Evolutionary conservation across 345 rosid genomes (phyloP), one percentile per base, ranked within the genome.

Genomic region (Populus tremula): DNA sequence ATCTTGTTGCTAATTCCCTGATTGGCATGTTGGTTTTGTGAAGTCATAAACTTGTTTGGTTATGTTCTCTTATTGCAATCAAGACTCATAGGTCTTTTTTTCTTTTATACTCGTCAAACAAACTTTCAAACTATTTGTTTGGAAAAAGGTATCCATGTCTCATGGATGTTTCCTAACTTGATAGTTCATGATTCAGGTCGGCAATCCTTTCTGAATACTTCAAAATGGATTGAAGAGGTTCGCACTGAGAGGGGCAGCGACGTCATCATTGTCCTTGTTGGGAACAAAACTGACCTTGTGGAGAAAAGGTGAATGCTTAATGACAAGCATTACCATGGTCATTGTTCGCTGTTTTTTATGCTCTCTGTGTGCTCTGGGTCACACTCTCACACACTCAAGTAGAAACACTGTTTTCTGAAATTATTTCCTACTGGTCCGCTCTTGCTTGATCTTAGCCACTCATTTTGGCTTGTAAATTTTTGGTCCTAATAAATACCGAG

Each of bases 201-300:
- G 45, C 79, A 77, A 38, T 69, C 79, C 61, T 77, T 77, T 74
- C 59, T 77, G 45, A 70, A 77, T 36, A 77, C 79, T 25, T 77
- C 79, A 27, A 77, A 77, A 65, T 77, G 79, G 79, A 77, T 77
- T 70, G 79, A 77, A 61, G 79, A 77, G 74, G 79, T 77, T 59
- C 79, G 79, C 35, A 61, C 74, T 43, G 79, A 77, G 74, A 66
- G 79, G 65, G 79, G 79, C 35, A 70, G 74, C 47, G 79, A 77
- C 45, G 79, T 77, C 41, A 77, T 77, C 75, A 77, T 70, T 21
- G 79, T 77, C 25, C 79, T 77, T n/a, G 79, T 77, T 62, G 79
- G 79, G 59, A 77, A 77, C 49, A 77, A 77, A 50, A 77, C 79
- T 59, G 79, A 77, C 29, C 79, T 77, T 31, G 75, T 77, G 43